Evolutionary conservation across 1,284 basidiomycete species (phyloP), one percentile per base, ranked within the genome.

Genomic region (Lentinula novae-zelandiae): DNA sequence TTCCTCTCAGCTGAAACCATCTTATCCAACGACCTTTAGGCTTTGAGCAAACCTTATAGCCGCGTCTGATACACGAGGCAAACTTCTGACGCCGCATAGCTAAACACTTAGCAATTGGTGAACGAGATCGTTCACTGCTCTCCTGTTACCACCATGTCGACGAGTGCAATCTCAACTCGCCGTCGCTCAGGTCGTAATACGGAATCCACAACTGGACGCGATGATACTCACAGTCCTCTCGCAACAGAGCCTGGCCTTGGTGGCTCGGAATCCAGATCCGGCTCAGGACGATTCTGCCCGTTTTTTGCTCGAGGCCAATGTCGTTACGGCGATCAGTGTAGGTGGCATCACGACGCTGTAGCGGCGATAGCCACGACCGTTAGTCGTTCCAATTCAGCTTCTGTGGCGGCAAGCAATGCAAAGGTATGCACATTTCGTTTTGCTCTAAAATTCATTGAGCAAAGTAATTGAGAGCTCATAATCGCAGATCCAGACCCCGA

Each of bases 231-330:
- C 17, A 5, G 8, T 54, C 1, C 27, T 20, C 17, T 10, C 10
- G n/a, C n/a, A 4, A 36, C 51, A 38, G 31, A 56, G 22, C 15
- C 52, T 54, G 53, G n/a, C 42, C 10, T 31, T 3, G 31, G 31
- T 54, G 20, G 27, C 27, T 27, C 54, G 8, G 22, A 10, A 27
- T 12, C 13, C n/a, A 20, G 27, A 17, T 10, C 36, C 34, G 46
- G 27, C 5, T 36, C 44, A 46, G 12, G 3, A 15, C 20, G 51
- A 9, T 13, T 34, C 8, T 62, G 60, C 57, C 39, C 42, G 6
- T 62, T 58, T 51, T 58, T 58, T 40, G 38, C 27, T 31, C 57
- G 42, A 49, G 60, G 60, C 38, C 38, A 58, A 36, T 62, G 60
- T 33, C 57, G 56, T 48, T 62, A 42, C 8, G 60, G 60, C n/a